A percentile compares a stretch with the other conserved stretches of the same genome.
Conservation (phyloP, 768 basidiomycete species). For the Psilocybe azurescens region DNA sequence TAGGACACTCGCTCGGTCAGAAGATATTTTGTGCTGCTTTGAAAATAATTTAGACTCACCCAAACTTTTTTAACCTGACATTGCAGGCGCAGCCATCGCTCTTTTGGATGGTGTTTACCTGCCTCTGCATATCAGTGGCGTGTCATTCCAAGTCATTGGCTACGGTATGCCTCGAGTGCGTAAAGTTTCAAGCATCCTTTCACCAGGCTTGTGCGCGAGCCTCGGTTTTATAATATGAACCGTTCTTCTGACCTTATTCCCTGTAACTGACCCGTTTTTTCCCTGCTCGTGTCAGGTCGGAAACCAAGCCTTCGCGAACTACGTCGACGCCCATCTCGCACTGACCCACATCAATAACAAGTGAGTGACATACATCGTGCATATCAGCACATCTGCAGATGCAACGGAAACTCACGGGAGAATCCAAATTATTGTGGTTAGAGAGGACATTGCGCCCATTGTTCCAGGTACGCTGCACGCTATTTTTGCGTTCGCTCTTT, state of each 20-base stretch:
- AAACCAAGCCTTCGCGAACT: conserved; percentile 66
- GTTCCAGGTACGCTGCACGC: conserved; percentile 36
- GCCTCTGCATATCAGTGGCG: conserved; percentile 49
- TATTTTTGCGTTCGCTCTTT: neutral
- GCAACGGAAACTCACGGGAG: neutral
- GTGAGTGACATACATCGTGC: conserved; percentile 25
- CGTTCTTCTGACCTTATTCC: neutral
- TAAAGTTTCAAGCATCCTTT: conserved; percentile 25
- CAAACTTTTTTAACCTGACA: neutral
- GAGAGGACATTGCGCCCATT: conserved; percentile 47
- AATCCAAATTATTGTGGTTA: conserved; percentile 11
- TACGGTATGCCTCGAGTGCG: conserved; percentile 49
- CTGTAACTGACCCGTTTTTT: neutral
- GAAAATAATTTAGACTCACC: neutral
- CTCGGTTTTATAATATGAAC: neutral
- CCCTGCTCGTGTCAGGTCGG: conserved; percentile 42
- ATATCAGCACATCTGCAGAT: neutral
- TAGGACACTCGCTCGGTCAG: conserved; percentile 52
- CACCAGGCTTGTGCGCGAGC: too few relatives aligned
- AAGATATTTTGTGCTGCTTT: neutral
- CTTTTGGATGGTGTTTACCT: conserved; percentile 63
- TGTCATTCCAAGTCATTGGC: conserved; percentile 38
- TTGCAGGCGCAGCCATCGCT: conserved; percentile 53
- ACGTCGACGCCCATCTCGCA: conserved; percentile 53
- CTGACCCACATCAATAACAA: conserved; percentile 69